Conservation (phyloP, 2,329 filamentous ascomycete genomes). For the Microcyclospora tardicrescens region DNA sequence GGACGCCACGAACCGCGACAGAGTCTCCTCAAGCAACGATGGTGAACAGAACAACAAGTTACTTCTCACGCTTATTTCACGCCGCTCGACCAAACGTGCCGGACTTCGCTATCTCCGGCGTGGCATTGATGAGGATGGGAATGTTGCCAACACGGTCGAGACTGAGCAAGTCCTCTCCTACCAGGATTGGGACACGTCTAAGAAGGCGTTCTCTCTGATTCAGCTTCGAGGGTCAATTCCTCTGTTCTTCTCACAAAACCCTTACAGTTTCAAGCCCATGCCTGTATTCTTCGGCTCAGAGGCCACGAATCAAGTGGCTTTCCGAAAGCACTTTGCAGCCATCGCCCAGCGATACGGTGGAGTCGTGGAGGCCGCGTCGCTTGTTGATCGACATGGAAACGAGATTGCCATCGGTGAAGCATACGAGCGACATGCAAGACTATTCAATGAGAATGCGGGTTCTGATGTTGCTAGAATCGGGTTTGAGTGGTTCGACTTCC, state of each 20-base stretch:
- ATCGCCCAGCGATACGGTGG: conserved; percentile 58
- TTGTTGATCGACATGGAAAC: conserved; percentile 78
- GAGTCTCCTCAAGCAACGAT: too few species aligned
- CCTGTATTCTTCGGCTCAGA: conserved; percentile 70
- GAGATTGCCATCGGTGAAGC: conserved; percentile 68
- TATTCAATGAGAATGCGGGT: conserved; percentile 51
- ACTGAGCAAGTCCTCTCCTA: conserved; percentile 85
- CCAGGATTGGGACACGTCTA: conserved; percentile 47
- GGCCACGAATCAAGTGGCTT: conserved; percentile 64
- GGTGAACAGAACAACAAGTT: conserved; percentile 30
- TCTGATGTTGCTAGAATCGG: conserved; percentile 42
- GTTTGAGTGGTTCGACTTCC: conserved; percentile 98
- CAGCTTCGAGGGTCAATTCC: conserved; percentile 88
- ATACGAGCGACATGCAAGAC: conserved; percentile 56
- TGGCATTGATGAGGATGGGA: conserved; percentile 79
- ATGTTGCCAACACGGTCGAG: conserved; percentile 81
- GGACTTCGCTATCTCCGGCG: conserved; percentile 82
- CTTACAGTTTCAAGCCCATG: conserved; percentile 81
- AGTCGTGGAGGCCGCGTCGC: conserved; percentile 58
- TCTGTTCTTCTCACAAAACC: conserved; percentile 86
- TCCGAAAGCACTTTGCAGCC: conserved; percentile 64
- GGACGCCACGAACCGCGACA: conserved; percentile 3
- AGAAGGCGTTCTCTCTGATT: conserved; percentile 66
- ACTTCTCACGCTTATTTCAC: conserved; percentile 81
- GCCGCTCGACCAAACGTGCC: conserved; percentile 72